A percentile compares a stretch with the other conserved stretches of the same genome.
Evolutionary conservation across 495 filamentous ascomycete species (phyloP).

Genomic region (Wilcoxina mikolae): DNA sequence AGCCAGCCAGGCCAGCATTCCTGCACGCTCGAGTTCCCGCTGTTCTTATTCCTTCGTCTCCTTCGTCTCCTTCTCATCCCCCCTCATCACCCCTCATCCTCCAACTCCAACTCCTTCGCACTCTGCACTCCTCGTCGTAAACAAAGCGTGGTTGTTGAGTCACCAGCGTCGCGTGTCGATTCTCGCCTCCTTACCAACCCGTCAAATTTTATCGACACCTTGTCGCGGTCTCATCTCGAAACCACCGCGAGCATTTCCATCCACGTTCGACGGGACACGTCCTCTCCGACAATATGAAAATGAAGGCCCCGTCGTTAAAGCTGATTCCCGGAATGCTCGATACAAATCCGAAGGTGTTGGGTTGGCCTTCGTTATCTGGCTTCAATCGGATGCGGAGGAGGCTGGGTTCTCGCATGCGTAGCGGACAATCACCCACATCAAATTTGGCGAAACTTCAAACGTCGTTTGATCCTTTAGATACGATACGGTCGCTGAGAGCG

Average conservation of each 20-base stretch:
- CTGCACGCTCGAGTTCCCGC: no score
- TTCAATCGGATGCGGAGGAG: conserved; percentile 25
- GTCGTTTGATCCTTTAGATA: conserved; percentile 61
- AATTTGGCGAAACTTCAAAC: conserved; percentile 64
- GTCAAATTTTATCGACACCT: background rate
- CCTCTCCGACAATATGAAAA: background rate
- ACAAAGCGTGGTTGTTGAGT: no score
- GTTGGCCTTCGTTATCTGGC: conserved; percentile 24
- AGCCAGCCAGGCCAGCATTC: no score
- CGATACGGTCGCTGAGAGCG: conserved; percentile 51
- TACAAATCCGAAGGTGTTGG: conserved; percentile 12
- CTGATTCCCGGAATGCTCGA: conserved; percentile 24
- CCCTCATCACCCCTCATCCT: background rate
- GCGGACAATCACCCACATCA: conserved; percentile 52
- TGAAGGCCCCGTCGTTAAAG: conserved; percentile 22
- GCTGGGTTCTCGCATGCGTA: conserved; percentile 59
- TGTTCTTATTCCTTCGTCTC: background rate
- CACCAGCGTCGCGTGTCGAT: background rate
- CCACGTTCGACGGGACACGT: background rate
- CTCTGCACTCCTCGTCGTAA: background rate
- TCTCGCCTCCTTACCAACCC: background rate
- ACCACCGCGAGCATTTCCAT: background rate
- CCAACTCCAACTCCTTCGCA: background rate
- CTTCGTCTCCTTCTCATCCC: background rate
- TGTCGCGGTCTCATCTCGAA: no score